These are phyloP conservation scores for Syncephalastrum contaminatum DNA, from an alignment of 371 early-diverging fungal species.

Conservation along the genomic window DNA sequence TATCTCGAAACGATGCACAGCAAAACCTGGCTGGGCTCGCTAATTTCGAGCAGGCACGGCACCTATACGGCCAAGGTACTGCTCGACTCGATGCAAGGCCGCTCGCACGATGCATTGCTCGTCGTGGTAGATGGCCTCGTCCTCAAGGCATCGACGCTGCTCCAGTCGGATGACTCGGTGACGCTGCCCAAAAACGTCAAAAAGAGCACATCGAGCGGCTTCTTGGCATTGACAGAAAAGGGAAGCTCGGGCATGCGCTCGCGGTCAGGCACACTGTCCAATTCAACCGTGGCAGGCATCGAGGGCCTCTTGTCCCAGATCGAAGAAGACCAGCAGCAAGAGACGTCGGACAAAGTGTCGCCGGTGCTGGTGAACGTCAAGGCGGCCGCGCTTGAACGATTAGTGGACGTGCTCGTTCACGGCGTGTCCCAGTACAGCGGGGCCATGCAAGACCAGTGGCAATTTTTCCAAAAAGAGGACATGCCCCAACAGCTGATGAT, in stretches of 20 bases:
- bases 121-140: slow-evolving; percentile 19
- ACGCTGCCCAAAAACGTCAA: slow-evolving; percentile 4
- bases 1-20: slow-evolving; percentile 21
- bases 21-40: slow-evolving; percentile 38
- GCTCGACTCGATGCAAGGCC: slow-evolving; percentile 23
- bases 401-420: slow-evolving; percentile 53
- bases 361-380: slow-evolving; percentile 39
- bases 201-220: slow-evolving; percentile 19
- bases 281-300: not conserved
- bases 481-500: slow-evolving; percentile 23
- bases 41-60: slow-evolving; percentile 28
- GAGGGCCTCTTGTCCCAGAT: not conserved
- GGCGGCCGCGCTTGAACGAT: slow-evolving; percentile 49
- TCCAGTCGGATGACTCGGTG: slow-evolving; percentile 15
- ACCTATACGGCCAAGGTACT: slow-evolving; percentile 27
- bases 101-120: slow-evolving; percentile 16
- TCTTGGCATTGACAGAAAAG: slow-evolving; percentile 17
- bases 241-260: slow-evolving; percentile 21
- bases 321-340: slow-evolving; percentile 9
- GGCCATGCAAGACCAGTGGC: slow-evolving; percentile 46
- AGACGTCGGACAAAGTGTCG: not conserved
- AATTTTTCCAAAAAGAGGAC: slow-evolving; percentile 16
- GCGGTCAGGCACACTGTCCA: slow-evolving; percentile 16
- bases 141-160: slow-evolving; percentile 28
- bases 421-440: slow-evolving; percentile 47